A percentile compares a stretch with the other conserved stretches of the same genome.
These are phyloP conservation scores for Cyberlindnera mississippiensis DNA, from an alignment of 805 yeast genomes.

Conservation along the genomic window DNA sequence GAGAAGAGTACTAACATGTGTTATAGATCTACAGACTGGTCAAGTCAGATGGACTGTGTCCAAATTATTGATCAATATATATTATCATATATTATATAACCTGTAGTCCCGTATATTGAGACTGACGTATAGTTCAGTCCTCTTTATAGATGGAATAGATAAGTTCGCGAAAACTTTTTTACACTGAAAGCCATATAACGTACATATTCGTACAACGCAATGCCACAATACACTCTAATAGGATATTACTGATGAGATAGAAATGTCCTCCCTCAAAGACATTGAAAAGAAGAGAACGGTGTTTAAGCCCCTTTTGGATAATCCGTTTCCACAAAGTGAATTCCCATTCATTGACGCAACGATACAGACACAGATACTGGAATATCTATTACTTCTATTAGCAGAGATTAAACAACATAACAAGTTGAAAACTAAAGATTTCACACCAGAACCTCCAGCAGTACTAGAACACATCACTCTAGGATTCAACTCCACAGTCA, in stretches of 20 bases:
- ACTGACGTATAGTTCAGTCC: too few relatives aligned
- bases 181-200: too few relatives aligned
- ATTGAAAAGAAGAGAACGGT: slow-evolving; percentile 51
- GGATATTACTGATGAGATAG: too few relatives aligned
- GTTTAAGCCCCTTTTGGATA: slow-evolving; percentile 60
- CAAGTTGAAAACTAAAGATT: slow-evolving; percentile 3
- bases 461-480: slow-evolving; percentile 27
- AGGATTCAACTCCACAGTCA: slow-evolving; percentile 57
- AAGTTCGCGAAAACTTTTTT: too few relatives aligned
- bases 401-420: slow-evolving; percentile 28
- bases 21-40: slow-evolving; percentile 46
- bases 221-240: too few relatives aligned
- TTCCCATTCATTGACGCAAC: slow-evolving; percentile 42
- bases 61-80: too few relatives aligned
- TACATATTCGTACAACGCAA: too few relatives aligned
- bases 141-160: too few relatives aligned
- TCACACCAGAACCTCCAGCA: slow-evolving; percentile 14
- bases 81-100: too few relatives aligned
- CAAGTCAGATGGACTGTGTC: slow-evolving; percentile 62
- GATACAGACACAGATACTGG: slow-evolving; percentile 35
- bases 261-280: slow-evolving; percentile 40
- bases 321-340: slow-evolving; percentile 51
- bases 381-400: slow-evolving; percentile 33
- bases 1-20: slow-evolving; percentile 10
- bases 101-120: too few relatives aligned